phyloP scores from a whole-genome alignment of 177 flowering plant species.

The Vitis hybrid region DNA sequence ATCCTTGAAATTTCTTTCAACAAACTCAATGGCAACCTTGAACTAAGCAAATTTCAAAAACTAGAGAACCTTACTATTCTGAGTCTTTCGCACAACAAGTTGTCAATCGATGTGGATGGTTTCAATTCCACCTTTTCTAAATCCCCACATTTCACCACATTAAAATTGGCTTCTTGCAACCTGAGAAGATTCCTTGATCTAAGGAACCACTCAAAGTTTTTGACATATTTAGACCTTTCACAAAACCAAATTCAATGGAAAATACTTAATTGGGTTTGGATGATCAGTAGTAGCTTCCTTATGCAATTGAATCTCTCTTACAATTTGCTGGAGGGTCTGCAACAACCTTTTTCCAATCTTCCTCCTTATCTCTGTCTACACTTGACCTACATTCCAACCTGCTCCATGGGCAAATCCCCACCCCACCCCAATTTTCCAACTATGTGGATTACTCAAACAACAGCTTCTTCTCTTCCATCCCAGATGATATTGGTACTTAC shows the following conservation, averaged over 20 bases:
- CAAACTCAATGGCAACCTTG: neutral
- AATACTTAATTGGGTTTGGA: constrained; percentile 45
- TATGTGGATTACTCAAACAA: constrained; percentile 47
- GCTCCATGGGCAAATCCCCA: constrained; percentile 33
- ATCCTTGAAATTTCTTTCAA: neutral
- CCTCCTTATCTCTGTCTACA: constrained; percentile 1
- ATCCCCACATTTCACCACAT: neutral
- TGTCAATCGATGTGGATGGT: neutral
- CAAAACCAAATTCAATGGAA: too few species aligned
- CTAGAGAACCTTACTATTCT: neutral
- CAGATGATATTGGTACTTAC: constrained; percentile 13
- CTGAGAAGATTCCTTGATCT: too few species aligned
- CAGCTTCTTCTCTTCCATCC: constrained; percentile 27
- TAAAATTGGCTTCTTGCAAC: too few species aligned
- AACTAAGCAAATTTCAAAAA: neutral
- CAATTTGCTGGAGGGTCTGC: constrained; percentile 24
- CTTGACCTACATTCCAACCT: constrained; percentile 46
- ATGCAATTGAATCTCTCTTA: constrained; percentile 33
- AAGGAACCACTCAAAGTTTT: too few species aligned
- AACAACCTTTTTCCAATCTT: constrained; percentile 11
- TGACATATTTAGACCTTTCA: constrained; percentile 34
- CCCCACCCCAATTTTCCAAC: constrained; percentile 16
- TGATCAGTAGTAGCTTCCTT: constrained; percentile 17
- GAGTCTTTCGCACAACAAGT: constrained; percentile 13
- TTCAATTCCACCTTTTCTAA: neutral